Percentiles rank a stretch among this genome's conserved stretches.
Evolutionary conservation across 176 grass and related monocot species (phyloP).

Genomic region (Phyllostachys edulis): DNA sequence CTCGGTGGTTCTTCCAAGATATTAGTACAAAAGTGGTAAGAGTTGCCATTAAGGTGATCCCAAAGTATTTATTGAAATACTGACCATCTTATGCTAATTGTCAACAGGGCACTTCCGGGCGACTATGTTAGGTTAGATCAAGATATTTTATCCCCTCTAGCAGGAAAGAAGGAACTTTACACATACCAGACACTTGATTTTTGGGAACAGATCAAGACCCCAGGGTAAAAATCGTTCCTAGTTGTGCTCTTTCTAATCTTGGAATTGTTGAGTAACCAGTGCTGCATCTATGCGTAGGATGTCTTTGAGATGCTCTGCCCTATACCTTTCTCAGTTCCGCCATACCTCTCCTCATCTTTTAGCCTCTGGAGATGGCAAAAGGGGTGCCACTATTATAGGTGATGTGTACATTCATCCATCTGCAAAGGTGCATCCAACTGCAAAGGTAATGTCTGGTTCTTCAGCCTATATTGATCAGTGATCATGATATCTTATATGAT

Average conservation of each 20-base stretch:
- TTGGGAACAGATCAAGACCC: slow-evolving; percentile 99
- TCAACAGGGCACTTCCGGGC: slow-evolving; percentile 81
- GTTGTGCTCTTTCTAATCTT: background rate
- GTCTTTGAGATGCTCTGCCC: slow-evolving; percentile 92
- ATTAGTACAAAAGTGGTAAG: slow-evolving; percentile 5
- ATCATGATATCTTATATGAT: background rate
- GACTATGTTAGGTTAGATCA: slow-evolving; percentile 99
- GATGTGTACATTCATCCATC: slow-evolving; percentile 99
- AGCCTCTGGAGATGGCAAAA: slow-evolving; percentile 76
- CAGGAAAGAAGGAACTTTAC: slow-evolving; percentile 95
- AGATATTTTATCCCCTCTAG: slow-evolving; percentile 96
- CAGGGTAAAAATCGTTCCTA: slow-evolving; percentile 58
- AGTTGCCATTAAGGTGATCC: background rate
- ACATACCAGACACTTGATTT: slow-evolving; percentile 92
- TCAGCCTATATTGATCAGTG: slow-evolving; percentile 16
- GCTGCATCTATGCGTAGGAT: slow-evolving; percentile 58
- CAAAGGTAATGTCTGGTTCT: slow-evolving; percentile 62
- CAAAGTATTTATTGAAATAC: background rate
- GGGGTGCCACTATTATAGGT: slow-evolving; percentile 68
- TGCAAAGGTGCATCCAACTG: slow-evolving; percentile 94
- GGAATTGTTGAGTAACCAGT: slow-evolving; percentile 18
- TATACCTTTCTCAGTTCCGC: slow-evolving; percentile 86
- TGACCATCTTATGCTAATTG: slow-evolving; percentile 29
- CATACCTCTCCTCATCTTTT: slow-evolving; percentile 76
- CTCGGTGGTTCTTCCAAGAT: background rate